Base-by-base conservation (phyloP, 169 alveolate species). In the Prorocentrum cordatum region DNA sequence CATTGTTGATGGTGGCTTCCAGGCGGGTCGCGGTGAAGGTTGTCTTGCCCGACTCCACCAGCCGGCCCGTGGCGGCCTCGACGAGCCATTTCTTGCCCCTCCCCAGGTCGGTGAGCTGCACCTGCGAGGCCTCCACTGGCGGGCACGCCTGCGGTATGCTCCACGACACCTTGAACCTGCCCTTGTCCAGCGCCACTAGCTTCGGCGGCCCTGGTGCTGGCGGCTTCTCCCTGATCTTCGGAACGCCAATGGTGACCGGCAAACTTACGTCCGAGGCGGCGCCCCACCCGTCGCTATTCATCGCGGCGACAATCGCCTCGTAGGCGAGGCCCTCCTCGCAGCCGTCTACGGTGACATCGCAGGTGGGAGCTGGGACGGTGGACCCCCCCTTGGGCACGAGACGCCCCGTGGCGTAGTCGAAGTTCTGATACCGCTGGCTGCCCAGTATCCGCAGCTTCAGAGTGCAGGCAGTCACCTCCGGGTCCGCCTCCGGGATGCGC, bases 301-400 rank as follows among this genome's bases (percentile, higher is more conserved):
- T 77, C 47, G 59, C 75, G 5, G 87, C 87, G 27, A 77, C 64
- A 33, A 77, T 62, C 5, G 68, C 90, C 90, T 80, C 90, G 35
- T 80, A 80, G 61, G 45, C 90, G 31, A 80, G 20, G 68, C 90
- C 90, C 50, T 61, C 79, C 59, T 80, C 90, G 31, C 90, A 80
- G 14, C 90, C 90, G 3, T 80, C 90, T 47, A 80, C 79, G 27
- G 68, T 42, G 73, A 80, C 54, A 26, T 77, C 87, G 32, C 87
- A 59, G 12, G 70, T 35, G 6, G 75, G 87, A 2, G 87, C 87
- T 0, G 87, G 87, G 4, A 31, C 90, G 33, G 79, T 35, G 27
- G 90, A 39, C 38, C 90, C 90, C 32, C 90, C 90, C 36, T 80
- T 80, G 45, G 90, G 90, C n/a, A 80, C 90, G 31, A 80, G 64